Percentiles rank a stretch among this genome's conserved stretches.
Conservation (phyloP, 768 basidiomycete species). For the Tubosaeta sp. region DNA sequence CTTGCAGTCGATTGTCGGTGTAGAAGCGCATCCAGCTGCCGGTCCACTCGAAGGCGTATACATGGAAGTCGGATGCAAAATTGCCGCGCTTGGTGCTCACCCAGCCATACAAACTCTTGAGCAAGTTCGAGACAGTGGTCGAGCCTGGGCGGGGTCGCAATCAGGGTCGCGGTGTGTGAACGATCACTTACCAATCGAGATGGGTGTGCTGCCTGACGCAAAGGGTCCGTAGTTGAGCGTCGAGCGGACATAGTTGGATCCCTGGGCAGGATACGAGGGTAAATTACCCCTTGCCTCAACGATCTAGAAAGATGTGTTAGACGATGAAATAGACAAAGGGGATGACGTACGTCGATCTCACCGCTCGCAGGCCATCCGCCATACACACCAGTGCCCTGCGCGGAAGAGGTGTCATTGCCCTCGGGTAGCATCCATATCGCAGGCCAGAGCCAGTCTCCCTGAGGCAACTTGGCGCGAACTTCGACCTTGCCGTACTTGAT, state of each 20-base stretch:
- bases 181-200: conserved; percentile 24
- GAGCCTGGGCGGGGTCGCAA: conserved; percentile 1
- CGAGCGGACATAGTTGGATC: conserved; percentile 47
- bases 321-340: not conserved
- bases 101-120: conserved; percentile 36
- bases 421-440: conserved; percentile 32
- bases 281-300: conserved; percentile 51
- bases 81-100: conserved; percentile 37
- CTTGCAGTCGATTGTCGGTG: conserved; percentile 47
- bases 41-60: conserved; percentile 59
- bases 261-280: conserved; percentile 39
- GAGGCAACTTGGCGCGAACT: conserved; percentile 57
- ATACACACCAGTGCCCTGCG: conserved; percentile 22
- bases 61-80: conserved; percentile 48
- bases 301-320: conserved; percentile 33
- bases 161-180: not conserved
- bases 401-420: conserved; percentile 17
- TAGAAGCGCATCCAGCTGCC: conserved; percentile 50
- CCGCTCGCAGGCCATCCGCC: conserved; percentile 50
- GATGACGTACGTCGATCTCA: conserved; percentile 50
- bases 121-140: conserved; percentile 19
- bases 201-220: conserved; percentile 27
- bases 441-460: conserved; percentile 41
- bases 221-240: conserved; percentile 68
- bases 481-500: conserved; percentile 58